A percentile compares a stretch with the other conserved stretches of the same genome.
phyloP scores from a whole-genome alignment of 495 filamentous ascomycete species.

The Penicillium egyptiacum region DNA sequence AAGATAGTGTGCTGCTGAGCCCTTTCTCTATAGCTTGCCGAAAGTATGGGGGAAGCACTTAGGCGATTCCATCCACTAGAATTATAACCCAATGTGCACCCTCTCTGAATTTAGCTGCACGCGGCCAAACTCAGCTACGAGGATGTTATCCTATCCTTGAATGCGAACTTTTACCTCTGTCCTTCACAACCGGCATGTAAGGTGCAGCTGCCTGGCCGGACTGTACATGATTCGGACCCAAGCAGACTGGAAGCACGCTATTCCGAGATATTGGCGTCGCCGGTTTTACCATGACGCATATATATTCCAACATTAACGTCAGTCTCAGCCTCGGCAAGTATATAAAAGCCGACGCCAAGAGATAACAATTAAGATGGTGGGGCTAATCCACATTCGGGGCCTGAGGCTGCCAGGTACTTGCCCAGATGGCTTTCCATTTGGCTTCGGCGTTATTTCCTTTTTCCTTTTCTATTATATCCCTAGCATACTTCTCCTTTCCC shows the following conservation, averaged over 20 bases:
- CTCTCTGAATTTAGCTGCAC: not conserved
- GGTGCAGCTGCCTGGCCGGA: constrained; percentile 62
- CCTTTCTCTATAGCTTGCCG: not conserved
- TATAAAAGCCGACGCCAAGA: not conserved
- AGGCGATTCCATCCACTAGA: not conserved
- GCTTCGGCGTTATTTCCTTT: not conserved
- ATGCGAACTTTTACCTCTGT: constrained; percentile 36
- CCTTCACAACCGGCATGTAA: constrained; percentile 50
- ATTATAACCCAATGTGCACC: not conserved
- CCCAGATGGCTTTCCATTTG: not conserved
- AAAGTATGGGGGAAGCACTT: not conserved
- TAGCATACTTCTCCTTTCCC: not conserved
- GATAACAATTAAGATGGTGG: not conserved
- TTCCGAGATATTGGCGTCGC: constrained; percentile 54
- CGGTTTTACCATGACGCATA: constrained; percentile 37
- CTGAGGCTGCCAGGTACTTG: not conserved
- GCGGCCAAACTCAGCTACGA: too few relatives aligned
- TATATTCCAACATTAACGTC: not conserved
- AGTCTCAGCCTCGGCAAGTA: too few relatives aligned
- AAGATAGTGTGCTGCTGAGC: not conserved
- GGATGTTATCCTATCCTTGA: constrained; percentile 24
- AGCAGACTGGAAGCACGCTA: constrained; percentile 66
- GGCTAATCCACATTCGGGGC: not conserved
- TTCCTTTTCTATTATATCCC: not conserved
- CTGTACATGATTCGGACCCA: constrained; percentile 63